A percentile compares a stretch with the other conserved stretches of the same genome.
Evolutionary conservation across 805 yeast genomes (phyloP).

Genomic region (Pichia cephalocereana): DNA sequence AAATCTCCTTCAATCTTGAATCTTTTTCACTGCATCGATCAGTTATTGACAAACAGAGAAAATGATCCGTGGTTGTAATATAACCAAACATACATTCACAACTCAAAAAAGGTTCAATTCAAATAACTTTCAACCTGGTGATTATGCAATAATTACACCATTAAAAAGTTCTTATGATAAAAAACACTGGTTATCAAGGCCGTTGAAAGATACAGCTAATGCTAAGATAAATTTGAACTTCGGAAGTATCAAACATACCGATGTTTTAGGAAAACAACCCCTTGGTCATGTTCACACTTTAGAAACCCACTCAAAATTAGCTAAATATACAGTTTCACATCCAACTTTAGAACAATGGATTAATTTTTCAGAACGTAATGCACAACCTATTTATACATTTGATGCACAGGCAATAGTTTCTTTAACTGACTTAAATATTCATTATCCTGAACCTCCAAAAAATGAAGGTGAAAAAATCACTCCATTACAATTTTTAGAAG

Average conservation of each 20-base stretch:
- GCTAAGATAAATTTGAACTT: slow-evolving; percentile 14
- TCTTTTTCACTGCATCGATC: too few relatives aligned
- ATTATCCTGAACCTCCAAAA: slow-evolving; percentile 11
- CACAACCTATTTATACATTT: slow-evolving; percentile 42
- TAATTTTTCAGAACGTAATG: slow-evolving; percentile 31
- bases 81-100: background rate
- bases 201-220: slow-evolving; percentile 13
- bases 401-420: slow-evolving; percentile 41
- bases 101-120: background rate
- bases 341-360: slow-evolving; percentile 43
- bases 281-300: slow-evolving; percentile 21
- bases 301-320: slow-evolving; percentile 8
- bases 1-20: too few relatives aligned
- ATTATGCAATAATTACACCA: slow-evolving; percentile 24
- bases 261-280: slow-evolving; percentile 30
- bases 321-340: slow-evolving; percentile 26
- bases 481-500: slow-evolving; percentile 38
- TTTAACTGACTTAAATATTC: slow-evolving; percentile 38
- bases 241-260: slow-evolving; percentile 28
- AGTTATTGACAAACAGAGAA: too few relatives aligned
- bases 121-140: slow-evolving; percentile 16
- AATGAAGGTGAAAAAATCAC: slow-evolving; percentile 7
- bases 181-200: slow-evolving; percentile 24
- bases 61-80: background rate
- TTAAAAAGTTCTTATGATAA: slow-evolving; percentile 17